Base-by-base conservation (phyloP, 2,329 filamentous ascomycete species). In the Mycosphaerella sp. region DNA sequence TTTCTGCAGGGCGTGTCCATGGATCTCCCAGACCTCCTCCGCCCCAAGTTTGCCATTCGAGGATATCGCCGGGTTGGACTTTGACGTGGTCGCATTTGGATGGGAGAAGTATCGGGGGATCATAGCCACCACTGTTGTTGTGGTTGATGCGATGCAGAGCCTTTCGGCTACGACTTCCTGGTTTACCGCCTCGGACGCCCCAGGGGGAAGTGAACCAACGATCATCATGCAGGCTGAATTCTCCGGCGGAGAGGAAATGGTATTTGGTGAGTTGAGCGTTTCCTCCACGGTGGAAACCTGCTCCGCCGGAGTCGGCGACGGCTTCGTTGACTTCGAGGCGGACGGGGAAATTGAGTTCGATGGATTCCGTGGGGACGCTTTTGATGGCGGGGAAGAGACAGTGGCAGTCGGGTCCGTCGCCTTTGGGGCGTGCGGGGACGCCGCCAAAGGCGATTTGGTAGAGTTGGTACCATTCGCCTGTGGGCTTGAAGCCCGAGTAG, bases 391-490 rank as follows among this genome's bases (percentile, higher is more conserved):
- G 61, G 56, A 63, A 64, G 21, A 63, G 47, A 43, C 62, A 64
- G 36, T 63, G 62, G 23, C 62, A 64, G 32, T 63, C 62, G 8
- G 62, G 62, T n/a, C 62, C 62, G 36, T 64, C 62, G 8, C 62
- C 62, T 41, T 63, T 64, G 0, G 62, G 62, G 42, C 62, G 45
- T 7, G 62, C 62, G 1, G 62, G 61, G 1, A 64, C 62, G 3
- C 62, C 62, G 1, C 62, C 62, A 44, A 63, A 64, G 4, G 62
- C 62, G 38, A 64, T 64, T 49, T 64, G 62, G 61, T 78, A 78
- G 8, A 78, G 69, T 49, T 76, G 73, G 36, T 63, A 64, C 63
- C 68, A 78, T 23, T 75, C 73, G 1, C 72, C 71, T 36, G 67
- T 72, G 0, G 73, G 66, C 41, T 59, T 70, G 59, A 76, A 77